Base-by-base conservation (phyloP, 495 filamentous ascomycete species). In the Hyaloscypha variabilis region DNA sequence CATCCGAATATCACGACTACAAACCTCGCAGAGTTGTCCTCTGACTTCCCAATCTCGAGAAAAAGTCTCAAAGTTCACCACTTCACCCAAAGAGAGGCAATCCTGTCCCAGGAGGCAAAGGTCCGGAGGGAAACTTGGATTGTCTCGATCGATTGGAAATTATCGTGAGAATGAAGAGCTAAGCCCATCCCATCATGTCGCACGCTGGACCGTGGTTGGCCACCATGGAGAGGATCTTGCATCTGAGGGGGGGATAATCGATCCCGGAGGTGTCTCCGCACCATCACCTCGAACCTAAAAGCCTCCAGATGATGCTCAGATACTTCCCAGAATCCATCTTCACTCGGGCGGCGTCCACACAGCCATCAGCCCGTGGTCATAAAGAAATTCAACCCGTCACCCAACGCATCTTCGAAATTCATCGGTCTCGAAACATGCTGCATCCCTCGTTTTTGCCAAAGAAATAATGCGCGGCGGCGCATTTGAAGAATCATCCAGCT, bases 201-300 rank as follows among this genome's bases (percentile, higher is more conserved):
- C 6, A 3, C 26, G 17, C 39, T 23, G 23, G 26, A 54, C 6
- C 51, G 21, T 54, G 51, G 51, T 54, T 54, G 51, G 51, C 25
- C 19, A 11, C 8, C 4, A 54, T 6, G 1, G 4, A 23, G 39
- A 34, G 39, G 39, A 46, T 54, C 25, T 23, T 26, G 51, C 13
- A 54, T 6, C 51, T 28, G 19, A 13, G 51, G 49, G 21, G 49
- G 19, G 10, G 0, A 10, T 13, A 49, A 30, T 26, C 50, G 24
- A 60, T 13, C 6, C 64, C 64, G 64, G 64, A 66, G 64, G 30
- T 66, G 58, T 31, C 57, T 66, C 58, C 58, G 64, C 14, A 23
- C n/a, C n/a, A 56, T 8, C 51, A 25, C 51, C 51, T 54, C 51
- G 51, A 54, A 10, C 2, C 51, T 10, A 54, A 10, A 17, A 46